Evolutionary conservation across 2,329 filamentous ascomycete species (phyloP).

Genomic region (Graphilbum sp.): DNA sequence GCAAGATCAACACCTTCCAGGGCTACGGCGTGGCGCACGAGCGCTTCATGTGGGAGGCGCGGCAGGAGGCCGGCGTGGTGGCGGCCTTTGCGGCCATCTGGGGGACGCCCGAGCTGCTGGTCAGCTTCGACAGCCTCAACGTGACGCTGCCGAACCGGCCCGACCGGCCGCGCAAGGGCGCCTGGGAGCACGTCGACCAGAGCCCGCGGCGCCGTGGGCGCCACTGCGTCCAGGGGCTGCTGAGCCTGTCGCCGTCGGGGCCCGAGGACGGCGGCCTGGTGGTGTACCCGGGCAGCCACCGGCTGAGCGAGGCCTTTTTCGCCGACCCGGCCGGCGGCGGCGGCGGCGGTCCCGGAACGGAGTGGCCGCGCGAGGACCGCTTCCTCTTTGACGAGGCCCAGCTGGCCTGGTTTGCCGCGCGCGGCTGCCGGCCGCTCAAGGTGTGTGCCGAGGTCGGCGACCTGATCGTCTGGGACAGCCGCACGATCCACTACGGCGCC

Average conservation of each 20-base stretch:
- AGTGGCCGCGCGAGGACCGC: not conserved
- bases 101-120: conserved; percentile 9
- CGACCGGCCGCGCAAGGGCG: not conserved
- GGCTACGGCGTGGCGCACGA: conserved; percentile 2
- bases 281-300: not conserved
- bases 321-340: not conserved
- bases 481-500: conserved; percentile 19
- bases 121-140: conserved; percentile 2
- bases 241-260: conserved; percentile 4
- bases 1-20: no score
- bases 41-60: conserved; percentile 1
- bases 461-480: conserved; percentile 19
- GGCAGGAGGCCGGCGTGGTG: conserved; percentile 8
- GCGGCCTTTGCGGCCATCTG: conserved; percentile 9
- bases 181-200: conserved; percentile 7
- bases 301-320: not conserved
- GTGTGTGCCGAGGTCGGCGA: conserved; percentile 5
- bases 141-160: conserved; percentile 3
- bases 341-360: no score
- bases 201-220: not conserved
- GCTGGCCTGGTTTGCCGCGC: not conserved
- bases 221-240: conserved; percentile 6
- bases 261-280: conserved; percentile 4
- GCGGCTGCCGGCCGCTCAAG: conserved; percentile 3
- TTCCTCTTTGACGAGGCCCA: not conserved